A percentile compares a stretch with the other conserved stretches of the same genome.
Evolutionary conservation across 345 rosid species (phyloP).

Genomic region (Schrenkiella parvula): DNA sequence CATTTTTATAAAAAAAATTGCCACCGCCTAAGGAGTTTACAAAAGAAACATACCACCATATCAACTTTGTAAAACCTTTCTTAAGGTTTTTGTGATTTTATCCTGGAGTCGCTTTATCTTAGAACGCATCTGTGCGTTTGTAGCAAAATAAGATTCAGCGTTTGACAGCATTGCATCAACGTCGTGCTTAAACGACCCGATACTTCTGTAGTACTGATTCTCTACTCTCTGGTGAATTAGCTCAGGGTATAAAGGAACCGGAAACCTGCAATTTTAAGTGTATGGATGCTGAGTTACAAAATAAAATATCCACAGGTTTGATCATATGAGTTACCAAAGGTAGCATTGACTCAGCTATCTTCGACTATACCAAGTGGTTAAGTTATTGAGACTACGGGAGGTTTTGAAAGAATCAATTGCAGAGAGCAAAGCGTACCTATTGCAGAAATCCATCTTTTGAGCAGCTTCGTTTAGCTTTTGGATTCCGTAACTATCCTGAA

Average conservation of each 20-base stretch:
- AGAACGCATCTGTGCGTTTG: constrained; percentile 31
- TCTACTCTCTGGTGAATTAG: constrained; percentile 71
- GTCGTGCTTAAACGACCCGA: constrained; percentile 70
- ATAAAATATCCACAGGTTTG: neutral
- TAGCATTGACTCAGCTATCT: neutral
- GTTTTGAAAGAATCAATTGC: neutral
- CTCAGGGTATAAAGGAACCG: constrained; percentile 76
- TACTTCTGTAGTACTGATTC: constrained; percentile 69
- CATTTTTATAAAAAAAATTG: neutral
- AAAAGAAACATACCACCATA: neutral
- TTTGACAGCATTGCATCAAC: constrained; percentile 61
- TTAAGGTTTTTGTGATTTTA: constrained; percentile 45
- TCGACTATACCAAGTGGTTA: neutral
- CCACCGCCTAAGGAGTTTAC: constrained; percentile 1
- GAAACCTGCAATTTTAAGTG: constrained; percentile 52
- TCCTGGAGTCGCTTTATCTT: constrained; percentile 64
- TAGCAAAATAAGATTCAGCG: constrained; percentile 54
- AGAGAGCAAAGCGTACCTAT: constrained; percentile 49
- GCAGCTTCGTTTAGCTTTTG: constrained; percentile 71
- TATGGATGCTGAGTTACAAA: neutral
- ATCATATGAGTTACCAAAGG: neutral
- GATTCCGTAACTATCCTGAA: constrained; percentile 82
- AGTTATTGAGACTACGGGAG: neutral
- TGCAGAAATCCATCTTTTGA: constrained; percentile 63
- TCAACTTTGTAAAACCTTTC: constrained; percentile 28